Base-by-base conservation (phyloP, 306 rosid genomes). In the Astragalus membranaceus region DNA sequence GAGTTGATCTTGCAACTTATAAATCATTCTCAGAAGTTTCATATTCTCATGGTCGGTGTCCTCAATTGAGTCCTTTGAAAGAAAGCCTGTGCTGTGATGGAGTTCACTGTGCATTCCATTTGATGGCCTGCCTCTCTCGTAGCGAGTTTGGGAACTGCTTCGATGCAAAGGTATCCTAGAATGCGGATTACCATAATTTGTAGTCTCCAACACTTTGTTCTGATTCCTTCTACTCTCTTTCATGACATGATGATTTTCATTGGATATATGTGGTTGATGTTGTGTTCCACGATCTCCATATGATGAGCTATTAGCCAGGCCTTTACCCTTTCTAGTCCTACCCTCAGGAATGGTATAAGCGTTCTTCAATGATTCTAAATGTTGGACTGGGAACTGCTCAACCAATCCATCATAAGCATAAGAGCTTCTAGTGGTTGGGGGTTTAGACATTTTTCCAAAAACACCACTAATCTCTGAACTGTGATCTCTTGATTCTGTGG, bases 1-100 rank as follows among this genome's bases (percentile, higher is more conserved):
- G 61, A 89, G 85, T 74, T 86, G 82, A 67, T 85, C 76, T 74
- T 89, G 91, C 87, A 94, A 63, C 73, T 83, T 85, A 41, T 74
- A 13, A 53, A 89, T 83, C 83, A 87, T 85, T 80, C 77, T 81
- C 79, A 85, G 16, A 75, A 95, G 71, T 69, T 78, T 79, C 82
- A 71, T 33, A 89, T 88, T 86, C 69, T 87, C 89, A 37, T 64
- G 84, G 64, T 80, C 88, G 56, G 81, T 73, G 56, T 78, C 82
- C 67, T 74, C 77, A 43, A 37, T 58, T 29, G 47, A 71, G 8
- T 73, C 86, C 33, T 59, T 77, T 64, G 89, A 74, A 51, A 67
- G 77, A 77, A 82, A 67, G 78, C 85, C 79, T 55, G 93, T 68
- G 51, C 77, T 62, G 30, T 3, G 30, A 26, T 69, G 75, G 71